Conservation (phyloP, 345 rosid species). For the Litchi chinensis region DNA sequence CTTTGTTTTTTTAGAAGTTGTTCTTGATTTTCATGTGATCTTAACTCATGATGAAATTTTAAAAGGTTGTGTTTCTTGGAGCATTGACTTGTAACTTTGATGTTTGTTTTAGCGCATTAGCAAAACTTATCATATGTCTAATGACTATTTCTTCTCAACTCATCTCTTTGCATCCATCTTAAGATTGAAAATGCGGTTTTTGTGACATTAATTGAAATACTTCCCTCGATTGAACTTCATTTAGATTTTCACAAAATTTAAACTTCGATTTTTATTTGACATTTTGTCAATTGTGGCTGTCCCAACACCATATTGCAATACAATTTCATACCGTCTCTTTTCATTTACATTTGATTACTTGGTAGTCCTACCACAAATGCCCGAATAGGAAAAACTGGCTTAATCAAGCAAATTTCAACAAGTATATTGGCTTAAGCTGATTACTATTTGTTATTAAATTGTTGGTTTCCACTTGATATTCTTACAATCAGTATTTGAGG, state of each 20-base stretch:
- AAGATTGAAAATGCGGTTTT: conserved; percentile 38
- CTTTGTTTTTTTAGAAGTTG: conserved; percentile 15
- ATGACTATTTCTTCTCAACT: conserved; percentile 41
- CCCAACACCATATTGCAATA: neutral
- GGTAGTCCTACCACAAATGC: neutral
- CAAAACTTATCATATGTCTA: conserved; percentile 35
- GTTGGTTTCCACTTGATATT: conserved; percentile 10
- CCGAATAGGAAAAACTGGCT: neutral
- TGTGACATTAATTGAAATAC: conserved; percentile 33
- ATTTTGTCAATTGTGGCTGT: neutral
- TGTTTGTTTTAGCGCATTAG: conserved; percentile 21
- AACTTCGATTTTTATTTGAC: neutral
- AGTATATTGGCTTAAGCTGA: neutral
- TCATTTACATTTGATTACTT: neutral
- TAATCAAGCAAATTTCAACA: neutral
- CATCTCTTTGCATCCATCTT: conserved; percentile 15
- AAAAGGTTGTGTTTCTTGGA: conserved; percentile 18
- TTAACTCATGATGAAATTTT: conserved; percentile 25
- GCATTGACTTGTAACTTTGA: conserved; percentile 26
- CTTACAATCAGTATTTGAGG: neutral
- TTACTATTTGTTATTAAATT: neutral
- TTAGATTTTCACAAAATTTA: conserved; percentile 32
- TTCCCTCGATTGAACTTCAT: conserved; percentile 31
- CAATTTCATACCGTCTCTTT: neutral
- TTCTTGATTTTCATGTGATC: conserved; percentile 24